A percentile compares a stretch with the other conserved stretches of the same genome.
These are phyloP conservation scores for Sporothrix humicola DNA, from an alignment of 2,329 filamentous ascomycete genomes.

Conservation along the genomic window DNA sequence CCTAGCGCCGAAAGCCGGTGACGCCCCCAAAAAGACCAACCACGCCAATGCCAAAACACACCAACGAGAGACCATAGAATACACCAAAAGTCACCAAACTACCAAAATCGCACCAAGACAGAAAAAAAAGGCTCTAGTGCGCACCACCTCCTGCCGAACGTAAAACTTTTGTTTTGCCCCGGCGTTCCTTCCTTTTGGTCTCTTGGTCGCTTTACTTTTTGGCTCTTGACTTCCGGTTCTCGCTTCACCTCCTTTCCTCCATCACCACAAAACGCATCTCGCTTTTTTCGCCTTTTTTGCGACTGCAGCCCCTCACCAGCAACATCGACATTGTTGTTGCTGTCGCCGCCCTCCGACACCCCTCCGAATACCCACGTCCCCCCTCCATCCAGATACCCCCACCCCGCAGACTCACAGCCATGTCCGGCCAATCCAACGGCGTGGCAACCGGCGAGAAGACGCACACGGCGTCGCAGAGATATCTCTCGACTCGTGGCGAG, in stretches of 20 bases:
- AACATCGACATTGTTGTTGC: background rate
- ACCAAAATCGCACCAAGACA: background rate
- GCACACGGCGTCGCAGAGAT: conserved; percentile 40
- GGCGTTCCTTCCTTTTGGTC: conserved; percentile 13
- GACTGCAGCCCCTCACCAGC: background rate
- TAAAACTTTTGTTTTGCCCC: conserved; percentile 30
- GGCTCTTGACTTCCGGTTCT: background rate
- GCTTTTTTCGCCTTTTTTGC: background rate
- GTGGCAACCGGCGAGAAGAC: conserved; percentile 31
- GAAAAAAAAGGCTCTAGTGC: conserved; percentile 5
- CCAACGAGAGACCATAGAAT: background rate
- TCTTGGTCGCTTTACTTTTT: background rate
- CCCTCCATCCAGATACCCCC: background rate
- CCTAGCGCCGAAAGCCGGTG: conserved; percentile 28
- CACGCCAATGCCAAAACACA: background rate
- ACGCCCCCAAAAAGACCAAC: background rate
- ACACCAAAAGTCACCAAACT: background rate
- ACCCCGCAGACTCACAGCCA: conserved; percentile 20
- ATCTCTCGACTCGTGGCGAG: conserved; percentile 39
- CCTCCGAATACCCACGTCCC: background rate
- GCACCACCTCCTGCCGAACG: conserved; percentile 20
- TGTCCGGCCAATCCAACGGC: conserved; percentile 35
- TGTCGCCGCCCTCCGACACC: background rate
- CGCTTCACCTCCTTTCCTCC: background rate
- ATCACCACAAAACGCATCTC: background rate